A percentile compares a stretch with the other conserved stretches of the same genome.
Conservation (phyloP, 2,329 filamentous ascomycete genomes). For the Parascedosporium putredinis region DNA sequence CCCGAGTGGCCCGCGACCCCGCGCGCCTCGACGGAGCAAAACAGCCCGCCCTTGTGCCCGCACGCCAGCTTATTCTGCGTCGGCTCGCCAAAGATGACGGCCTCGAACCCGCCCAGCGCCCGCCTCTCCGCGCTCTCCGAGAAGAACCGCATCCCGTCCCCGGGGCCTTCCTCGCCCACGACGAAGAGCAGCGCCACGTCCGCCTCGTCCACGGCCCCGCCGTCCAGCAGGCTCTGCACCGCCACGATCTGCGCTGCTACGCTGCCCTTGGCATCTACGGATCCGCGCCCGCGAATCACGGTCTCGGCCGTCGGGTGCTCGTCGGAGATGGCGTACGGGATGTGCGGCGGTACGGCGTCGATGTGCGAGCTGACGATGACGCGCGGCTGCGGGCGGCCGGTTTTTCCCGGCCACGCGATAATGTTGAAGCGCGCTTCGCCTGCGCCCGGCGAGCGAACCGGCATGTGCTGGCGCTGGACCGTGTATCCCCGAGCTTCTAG, state of each 20-base stretch:
- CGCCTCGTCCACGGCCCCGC: conserved; percentile 27
- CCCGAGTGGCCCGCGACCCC: conserved; percentile 80
- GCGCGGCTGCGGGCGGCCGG: conserved; percentile 37
- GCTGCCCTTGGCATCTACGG: conserved; percentile 60
- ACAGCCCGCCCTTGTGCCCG: conserved; percentile 80
- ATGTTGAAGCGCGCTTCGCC: conserved; percentile 55
- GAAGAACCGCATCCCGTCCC: conserved; percentile 66
- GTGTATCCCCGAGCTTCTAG: conserved; percentile 40
- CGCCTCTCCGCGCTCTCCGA: conserved; percentile 26
- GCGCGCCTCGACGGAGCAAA: conserved; percentile 54
- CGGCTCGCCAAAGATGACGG: conserved; percentile 85
- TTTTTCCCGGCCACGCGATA: conserved; percentile 50
- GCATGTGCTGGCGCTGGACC: conserved; percentile 31
- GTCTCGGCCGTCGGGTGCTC: conserved; percentile 32
- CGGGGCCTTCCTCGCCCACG: conserved; percentile 73
- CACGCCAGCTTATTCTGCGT: conserved; percentile 80
- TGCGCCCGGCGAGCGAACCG: too few species aligned
- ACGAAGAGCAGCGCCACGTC: conserved; percentile 55
- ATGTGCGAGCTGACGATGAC: conserved; percentile 73
- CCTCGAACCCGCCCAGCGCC: conserved; percentile 37
- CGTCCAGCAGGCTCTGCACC: conserved; percentile 40
- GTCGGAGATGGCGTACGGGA: conserved; percentile 52
- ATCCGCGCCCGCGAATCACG: conserved; percentile 61
- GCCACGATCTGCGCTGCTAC: conserved; percentile 68
- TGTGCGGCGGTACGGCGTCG: conserved; percentile 65